Conservation (phyloP, 805 yeast species). For the Yarrowia bubula region DNA sequence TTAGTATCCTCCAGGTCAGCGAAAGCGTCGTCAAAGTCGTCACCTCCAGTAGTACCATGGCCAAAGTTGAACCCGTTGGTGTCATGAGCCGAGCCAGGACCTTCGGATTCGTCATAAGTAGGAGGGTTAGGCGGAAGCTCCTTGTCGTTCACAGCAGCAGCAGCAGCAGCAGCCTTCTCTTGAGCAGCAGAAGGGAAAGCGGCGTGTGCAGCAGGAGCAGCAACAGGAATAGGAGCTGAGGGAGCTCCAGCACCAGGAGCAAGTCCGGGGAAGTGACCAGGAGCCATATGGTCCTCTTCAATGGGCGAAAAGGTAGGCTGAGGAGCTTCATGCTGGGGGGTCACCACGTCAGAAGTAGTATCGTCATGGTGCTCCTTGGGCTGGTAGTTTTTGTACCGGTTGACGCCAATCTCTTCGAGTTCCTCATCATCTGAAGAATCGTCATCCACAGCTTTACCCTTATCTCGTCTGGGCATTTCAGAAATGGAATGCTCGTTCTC, state of each 20-base stretch:
- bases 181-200: slow-evolving; percentile 30
- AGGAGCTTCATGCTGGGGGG: slow-evolving; percentile 14
- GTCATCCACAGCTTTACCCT: slow-evolving; percentile 28
- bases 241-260: slow-evolving; percentile 27
- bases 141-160: slow-evolving; percentile 13
- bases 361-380: slow-evolving; percentile 40
- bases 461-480: slow-evolving; percentile 10
- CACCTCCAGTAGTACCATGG: background rate
- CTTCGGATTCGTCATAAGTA: slow-evolving; percentile 14
- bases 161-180: slow-evolving; percentile 24
- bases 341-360: slow-evolving; percentile 54
- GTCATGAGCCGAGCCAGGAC: background rate
- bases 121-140: slow-evolving; percentile 24
- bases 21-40: slow-evolving; percentile 36
- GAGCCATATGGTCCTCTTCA: slow-evolving; percentile 40
- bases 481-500: slow-evolving; percentile 29
- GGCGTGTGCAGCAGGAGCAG: slow-evolving; percentile 25
- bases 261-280: slow-evolving; percentile 35
- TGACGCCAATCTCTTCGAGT: slow-evolving; percentile 31
- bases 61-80: slow-evolving; percentile 6
- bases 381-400: slow-evolving; percentile 25
- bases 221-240: slow-evolving; percentile 31
- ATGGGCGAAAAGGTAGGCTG: slow-evolving; percentile 48
- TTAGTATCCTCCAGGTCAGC: slow-evolving; percentile 31
- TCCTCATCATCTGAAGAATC: slow-evolving; percentile 37